Base-by-base conservation (phyloP, 2,329 filamentous ascomycete genomes). In the Microcyclosporella mali region DNA sequence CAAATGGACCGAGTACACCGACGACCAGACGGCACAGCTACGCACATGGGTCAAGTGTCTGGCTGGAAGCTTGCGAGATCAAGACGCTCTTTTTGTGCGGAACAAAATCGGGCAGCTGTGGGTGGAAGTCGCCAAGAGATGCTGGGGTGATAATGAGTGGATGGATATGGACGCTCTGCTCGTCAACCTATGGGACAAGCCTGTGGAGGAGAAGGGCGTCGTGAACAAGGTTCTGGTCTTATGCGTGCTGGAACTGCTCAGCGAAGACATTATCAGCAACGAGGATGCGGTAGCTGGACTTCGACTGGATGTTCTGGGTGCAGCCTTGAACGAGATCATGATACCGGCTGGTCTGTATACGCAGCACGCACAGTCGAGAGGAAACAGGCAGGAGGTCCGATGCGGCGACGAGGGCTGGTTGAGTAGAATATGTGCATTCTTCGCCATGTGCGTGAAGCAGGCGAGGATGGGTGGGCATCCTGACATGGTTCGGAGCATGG, bases 41-140 rank as follows among this genome's bases (percentile, higher is more conserved):
- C 79, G 86, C 37, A 73, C 74, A 45, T 92, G 89, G 77, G 79
- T 95, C 33, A 68, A 95, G 43, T 75, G 83, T 61, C 80, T 98
- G 10, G 85, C 88, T 10, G 79, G 84, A 58, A 75, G 77, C 48
- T 72, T 94, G 33, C 73, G 78, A 4, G 75, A 76, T 34, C 75
- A 81, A 15, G 90, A 97, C 61, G 86, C 88, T 2, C 66, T 77
- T 25, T 98, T 89, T 62, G 71, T 95, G 52, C 78, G 90, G 55
- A 97, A 94, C 73, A 98, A 98, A 70, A 83, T 92, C 27, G 88
- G 87, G 19, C 85, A 94, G 66, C 70, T 98, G 49, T 98, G 92
- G 92, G 86, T 89, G 6, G 92, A 97, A 65, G 74, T 95, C 40
- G 88, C 89, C 31, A 97, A 97, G 70, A 79, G 90, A 57, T 85